Evolutionary conservation across 305 asterid species (phyloP), one percentile per base, ranked within the genome.

Genomic region (Monarda citriodora): DNA sequence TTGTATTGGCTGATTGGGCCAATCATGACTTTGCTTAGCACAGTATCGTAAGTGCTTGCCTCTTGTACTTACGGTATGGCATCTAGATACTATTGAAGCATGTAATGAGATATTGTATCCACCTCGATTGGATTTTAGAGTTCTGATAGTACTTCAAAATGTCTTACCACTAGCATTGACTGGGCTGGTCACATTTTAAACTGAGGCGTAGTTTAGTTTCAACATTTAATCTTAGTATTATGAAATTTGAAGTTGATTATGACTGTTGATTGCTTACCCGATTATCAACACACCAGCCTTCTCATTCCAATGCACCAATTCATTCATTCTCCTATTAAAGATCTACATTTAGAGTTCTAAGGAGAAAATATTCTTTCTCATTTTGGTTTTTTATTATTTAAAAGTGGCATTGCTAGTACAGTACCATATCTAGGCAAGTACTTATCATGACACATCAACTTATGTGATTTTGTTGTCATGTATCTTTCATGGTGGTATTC

Each of bases 191-290:
- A 32, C 37, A 15, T n/a, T 13, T 58, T 37, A 37, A 41, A 36
- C 31, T 20, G 16, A 21, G 31, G 12, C 17, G 22, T n/a, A 16
- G 26, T 38, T 61, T 32, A 57, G n/a, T 44, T 47, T 37, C 22
- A 37, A 48, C 58, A 51, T 16, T 22, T 29, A 34, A 34, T 13
- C 63, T 29, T 60, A 3, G 26, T 31, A 34, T 44, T 67, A 58
- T 50, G 60, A 8, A 64, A n/a, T 22, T 20, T 20, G 17, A 46
- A 42, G 38, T 32, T n/a, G 57, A 20, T 25, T 32, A 26, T 41
- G 41, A 20, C 26, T 53, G 17, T 49, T 41, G n/a, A 10, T 5
- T 56, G 25, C 56, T 41, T 62, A 15, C 46, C n/a, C 11, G n/a
- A 41, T 21, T 40, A 38, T 62, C 48, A 13, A 49, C 9, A 50